Conservation (phyloP, 169 alveolate species). For the Neospora caninum region DNA sequence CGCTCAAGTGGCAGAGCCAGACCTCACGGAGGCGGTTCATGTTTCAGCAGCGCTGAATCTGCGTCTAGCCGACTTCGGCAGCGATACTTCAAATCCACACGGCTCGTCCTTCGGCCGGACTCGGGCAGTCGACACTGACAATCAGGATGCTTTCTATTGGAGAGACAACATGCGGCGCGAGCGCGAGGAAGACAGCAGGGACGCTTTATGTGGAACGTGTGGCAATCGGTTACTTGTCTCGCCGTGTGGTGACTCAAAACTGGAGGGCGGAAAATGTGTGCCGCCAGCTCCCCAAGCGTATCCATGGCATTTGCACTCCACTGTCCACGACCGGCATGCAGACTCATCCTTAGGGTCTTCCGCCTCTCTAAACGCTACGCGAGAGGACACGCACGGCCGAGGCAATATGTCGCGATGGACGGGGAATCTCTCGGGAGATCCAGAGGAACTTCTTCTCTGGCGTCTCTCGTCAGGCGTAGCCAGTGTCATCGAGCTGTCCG, state of each 20-base stretch:
- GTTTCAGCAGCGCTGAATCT: background rate
- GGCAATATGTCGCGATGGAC: background rate
- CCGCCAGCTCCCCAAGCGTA: background rate
- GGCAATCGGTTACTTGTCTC: background rate
- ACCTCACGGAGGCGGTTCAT: background rate
- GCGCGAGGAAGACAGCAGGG: background rate
- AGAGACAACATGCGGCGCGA: background rate
- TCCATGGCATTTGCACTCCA: background rate
- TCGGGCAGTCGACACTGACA: background rate
- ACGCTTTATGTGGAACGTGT: background rate
- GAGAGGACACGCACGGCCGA: background rate
- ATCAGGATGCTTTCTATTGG: background rate
- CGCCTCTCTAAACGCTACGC: background rate
- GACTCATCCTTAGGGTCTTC: background rate
- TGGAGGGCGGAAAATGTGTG: background rate
- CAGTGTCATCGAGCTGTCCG: background rate
- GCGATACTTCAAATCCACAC: background rate
- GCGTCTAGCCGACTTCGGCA: background rate
- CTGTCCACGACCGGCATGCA: background rate
- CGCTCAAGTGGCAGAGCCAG: background rate
- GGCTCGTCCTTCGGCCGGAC: background rate
- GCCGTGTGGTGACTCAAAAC: background rate
- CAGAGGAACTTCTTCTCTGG: background rate
- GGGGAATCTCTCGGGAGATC: background rate
- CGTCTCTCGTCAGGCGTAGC: constrained; percentile 2